Percentiles rank a stretch among this genome's conserved stretches.
Evolutionary conservation across 306 rosid species (phyloP).

Genomic region (Inga oerstediana): DNA sequence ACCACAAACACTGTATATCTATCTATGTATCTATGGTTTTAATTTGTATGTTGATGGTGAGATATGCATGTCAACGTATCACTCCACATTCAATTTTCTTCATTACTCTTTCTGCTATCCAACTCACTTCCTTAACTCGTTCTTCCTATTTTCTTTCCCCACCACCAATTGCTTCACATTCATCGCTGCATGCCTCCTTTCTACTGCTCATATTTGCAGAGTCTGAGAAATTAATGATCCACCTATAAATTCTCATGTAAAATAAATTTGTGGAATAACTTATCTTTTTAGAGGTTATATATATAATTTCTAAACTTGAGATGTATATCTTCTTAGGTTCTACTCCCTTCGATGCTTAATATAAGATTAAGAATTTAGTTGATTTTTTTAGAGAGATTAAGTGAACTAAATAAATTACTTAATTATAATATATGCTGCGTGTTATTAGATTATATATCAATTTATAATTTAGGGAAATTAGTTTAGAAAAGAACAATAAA

Average conservation of each 20-base stretch:
- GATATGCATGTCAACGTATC: conserved; percentile 23
- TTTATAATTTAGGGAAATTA: too few relatives aligned
- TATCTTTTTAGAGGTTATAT: not conserved
- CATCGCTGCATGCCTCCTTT: not conserved
- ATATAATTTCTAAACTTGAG: not conserved
- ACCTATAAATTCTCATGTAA: not conserved
- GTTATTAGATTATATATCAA: too few relatives aligned
- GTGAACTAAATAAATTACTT: too few relatives aligned
- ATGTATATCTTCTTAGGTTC: not conserved
- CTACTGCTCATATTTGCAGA: not conserved
- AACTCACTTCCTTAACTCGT: conserved; percentile 30
- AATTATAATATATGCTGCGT: too few relatives aligned
- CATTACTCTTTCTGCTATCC: conserved; percentile 21
- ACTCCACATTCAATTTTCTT: conserved; percentile 23
- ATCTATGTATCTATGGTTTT: too few relatives aligned
- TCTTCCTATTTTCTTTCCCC: not conserved
- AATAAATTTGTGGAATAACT: not conserved
- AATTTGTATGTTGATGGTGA: conserved; percentile 14
- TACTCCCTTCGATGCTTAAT: too few relatives aligned
- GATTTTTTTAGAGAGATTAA: too few relatives aligned
- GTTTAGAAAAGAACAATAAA: too few relatives aligned
- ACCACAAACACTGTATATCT: not conserved
- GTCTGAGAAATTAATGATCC: not conserved
- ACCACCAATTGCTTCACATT: not conserved
- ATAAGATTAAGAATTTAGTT: too few relatives aligned